Evolutionary conservation across 768 basidiomycete genomes (phyloP).

Genomic region (Collybia sp.): DNA sequence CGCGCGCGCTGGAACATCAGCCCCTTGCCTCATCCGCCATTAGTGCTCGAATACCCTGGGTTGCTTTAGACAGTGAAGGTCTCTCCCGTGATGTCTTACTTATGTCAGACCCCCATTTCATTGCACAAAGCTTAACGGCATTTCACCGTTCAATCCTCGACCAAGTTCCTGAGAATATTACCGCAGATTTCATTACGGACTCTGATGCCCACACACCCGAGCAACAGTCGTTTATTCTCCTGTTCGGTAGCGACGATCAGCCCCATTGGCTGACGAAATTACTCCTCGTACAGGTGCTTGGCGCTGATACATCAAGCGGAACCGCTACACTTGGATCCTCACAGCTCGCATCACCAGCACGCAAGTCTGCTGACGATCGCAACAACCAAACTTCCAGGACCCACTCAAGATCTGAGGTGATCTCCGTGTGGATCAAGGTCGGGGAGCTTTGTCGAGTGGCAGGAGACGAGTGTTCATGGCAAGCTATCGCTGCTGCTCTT

Average conservation of each 20-base stretch:
- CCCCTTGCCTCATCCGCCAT: neutral
- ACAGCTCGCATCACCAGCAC: conserved; percentile 16
- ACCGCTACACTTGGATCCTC: conserved; percentile 9
- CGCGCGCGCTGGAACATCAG: conserved; percentile 10
- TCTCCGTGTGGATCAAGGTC: conserved; percentile 67
- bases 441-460: conserved; percentile 68
- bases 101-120: conserved; percentile 51
- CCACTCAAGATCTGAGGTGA: conserved; percentile 68
- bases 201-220: conserved; percentile 16
- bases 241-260: conserved; percentile 65
- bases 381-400: conserved; percentile 45
- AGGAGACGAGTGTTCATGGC: conserved; percentile 81
- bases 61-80: conserved; percentile 56
- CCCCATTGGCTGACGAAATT: conserved; percentile 83
- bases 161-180: conserved; percentile 48
- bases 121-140: conserved; percentile 59
- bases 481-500: conserved; percentile 64
- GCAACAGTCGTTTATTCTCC: conserved; percentile 19
- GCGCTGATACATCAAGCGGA: conserved; percentile 43
- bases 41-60: conserved; percentile 35
- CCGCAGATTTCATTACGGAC: conserved; percentile 37
- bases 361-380: conserved; percentile 27
- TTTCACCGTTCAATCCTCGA: conserved; percentile 57
- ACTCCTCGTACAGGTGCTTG: conserved; percentile 66
- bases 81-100: conserved; percentile 65